phyloP scores from a whole-genome alignment of 139 green algal genomes.

The Trebouxia sp. region DNA sequence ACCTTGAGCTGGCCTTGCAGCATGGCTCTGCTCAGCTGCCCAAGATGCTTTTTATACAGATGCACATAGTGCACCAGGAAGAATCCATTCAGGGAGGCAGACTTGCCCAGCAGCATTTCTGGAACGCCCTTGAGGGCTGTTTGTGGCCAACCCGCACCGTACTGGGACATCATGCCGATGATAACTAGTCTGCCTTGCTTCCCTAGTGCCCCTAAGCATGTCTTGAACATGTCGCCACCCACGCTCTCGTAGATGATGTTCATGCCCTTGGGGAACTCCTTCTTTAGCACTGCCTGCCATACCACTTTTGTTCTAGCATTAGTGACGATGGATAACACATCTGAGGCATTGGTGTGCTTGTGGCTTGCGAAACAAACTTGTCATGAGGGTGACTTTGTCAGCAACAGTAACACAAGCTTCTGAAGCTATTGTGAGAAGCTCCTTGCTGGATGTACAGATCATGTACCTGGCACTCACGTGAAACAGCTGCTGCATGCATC shows the following conservation, averaged over 20 bases:
- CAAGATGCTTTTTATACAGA: constrained; percentile 52
- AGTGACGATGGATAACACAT: background rate
- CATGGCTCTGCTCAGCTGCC: constrained; percentile 39
- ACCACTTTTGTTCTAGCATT: background rate
- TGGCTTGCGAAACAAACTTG: no score
- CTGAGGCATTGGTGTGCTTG: no score
- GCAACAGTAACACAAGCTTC: no score
- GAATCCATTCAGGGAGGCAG: constrained; percentile 70
- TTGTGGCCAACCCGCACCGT: constrained; percentile 39
- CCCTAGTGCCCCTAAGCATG: constrained; percentile 64
- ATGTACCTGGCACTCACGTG: no score
- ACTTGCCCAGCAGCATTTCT: constrained; percentile 84
- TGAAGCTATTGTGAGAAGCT: no score
- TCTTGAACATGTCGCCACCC: constrained; percentile 77
- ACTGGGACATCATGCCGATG: constrained; percentile 78
- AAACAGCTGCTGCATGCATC: no score
- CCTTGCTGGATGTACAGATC: no score
- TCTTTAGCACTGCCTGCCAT: constrained; percentile 57
- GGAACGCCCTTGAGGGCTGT: constrained; percentile 51
- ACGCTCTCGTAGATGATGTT: constrained; percentile 76
- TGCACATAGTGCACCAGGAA: constrained; percentile 72
- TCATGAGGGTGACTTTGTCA: no score
- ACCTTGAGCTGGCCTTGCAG: constrained; percentile 52
- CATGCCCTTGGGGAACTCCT: constrained; percentile 63
- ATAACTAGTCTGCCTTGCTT: constrained; percentile 66